Base-by-base conservation (phyloP, 2,329 filamentous ascomycete species). In the Clarireedia monteithiana region DNA sequence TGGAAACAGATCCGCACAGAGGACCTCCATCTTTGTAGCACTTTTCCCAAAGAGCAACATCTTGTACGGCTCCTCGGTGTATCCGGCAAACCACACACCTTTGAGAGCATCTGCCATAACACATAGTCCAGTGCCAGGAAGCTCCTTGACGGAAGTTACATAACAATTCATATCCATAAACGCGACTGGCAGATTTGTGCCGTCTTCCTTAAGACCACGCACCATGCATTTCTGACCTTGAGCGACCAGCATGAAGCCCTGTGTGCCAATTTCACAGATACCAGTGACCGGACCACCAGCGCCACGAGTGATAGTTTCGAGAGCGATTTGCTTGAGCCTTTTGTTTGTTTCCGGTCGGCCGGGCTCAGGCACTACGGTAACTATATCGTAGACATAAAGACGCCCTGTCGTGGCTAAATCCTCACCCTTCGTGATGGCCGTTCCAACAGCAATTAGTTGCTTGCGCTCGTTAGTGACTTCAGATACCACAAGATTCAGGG, bases 141-240 rank as follows among this genome's bases (percentile, higher is more conserved):
- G 78, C 65, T 90, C 89, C 67, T 91, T 94, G 53, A 90, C 81
- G n/a, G 86, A 83, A 2, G 85, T 89, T 12, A 96, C 89, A 66
- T 96, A 94, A 71, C 89, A 95, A 73, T 89, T 94, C 84, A 96
- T 95, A 67, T 99, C 94, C 78, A 99, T 88, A 68, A 99, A 99
- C 0, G 94, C 94, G 3, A 99, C 92, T 0, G 94, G 94, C 0
- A 97, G 77, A 52, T 97, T 79, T 1, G 88, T 91, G 0, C 91
- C 90, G 68, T 99, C 94, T 70, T 99, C 94, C 70, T 96, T 96
- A 3, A 99, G 78, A 42, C 94, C 94, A 58, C 94, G 81, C 1
- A 99, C 91, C 88, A 99, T 95, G 70, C 91, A 92, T 72, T 99
- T 99, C 67, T 96, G 91, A 0, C 94, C 94, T 68, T 99, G 94